Conservation (phyloP, 2,329 filamentous ascomycete genomes). For the Xenosphaeropsis pyriputrescens region DNA sequence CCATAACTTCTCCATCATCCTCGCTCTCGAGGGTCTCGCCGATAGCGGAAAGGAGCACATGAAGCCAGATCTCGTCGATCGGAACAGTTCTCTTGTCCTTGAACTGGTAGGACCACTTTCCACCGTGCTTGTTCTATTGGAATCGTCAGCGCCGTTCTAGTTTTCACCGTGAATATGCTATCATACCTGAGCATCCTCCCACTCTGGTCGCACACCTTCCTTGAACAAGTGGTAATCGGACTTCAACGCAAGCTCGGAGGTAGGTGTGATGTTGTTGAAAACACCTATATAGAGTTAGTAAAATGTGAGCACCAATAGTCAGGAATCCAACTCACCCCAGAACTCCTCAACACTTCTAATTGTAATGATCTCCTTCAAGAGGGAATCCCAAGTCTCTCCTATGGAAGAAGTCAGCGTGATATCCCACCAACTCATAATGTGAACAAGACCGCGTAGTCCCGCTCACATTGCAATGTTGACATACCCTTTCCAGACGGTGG, state of each 20-base stretch:
- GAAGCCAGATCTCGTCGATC: slow-evolving; percentile 91
- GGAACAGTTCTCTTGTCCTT: slow-evolving; percentile 87
- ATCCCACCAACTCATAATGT: slow-evolving; percentile 4
- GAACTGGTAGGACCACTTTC: slow-evolving; percentile 98
- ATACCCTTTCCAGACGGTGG: slow-evolving; percentile 83
- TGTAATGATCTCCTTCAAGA: slow-evolving; percentile 95
- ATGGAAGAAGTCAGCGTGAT: slow-evolving; percentile 22
- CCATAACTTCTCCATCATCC: slow-evolving; percentile 94
- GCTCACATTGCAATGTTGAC: slow-evolving; percentile 1
- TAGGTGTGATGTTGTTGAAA: slow-evolving; percentile 96
- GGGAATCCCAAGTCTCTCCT: slow-evolving; percentile 98
- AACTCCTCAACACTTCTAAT: slow-evolving; percentile 99
- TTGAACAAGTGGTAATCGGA: slow-evolving; percentile 99
- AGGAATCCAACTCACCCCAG: slow-evolving; percentile 92
- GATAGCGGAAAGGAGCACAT: slow-evolving; percentile 92
- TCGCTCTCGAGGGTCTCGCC: slow-evolving; percentile 98
- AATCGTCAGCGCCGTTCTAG: too few relatives aligned
- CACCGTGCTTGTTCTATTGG: slow-evolving; percentile 78
- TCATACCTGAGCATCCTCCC: slow-evolving; percentile 68
- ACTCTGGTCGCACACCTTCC: slow-evolving; percentile 88
- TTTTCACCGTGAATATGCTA: too few relatives aligned
- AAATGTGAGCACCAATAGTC: background rate
- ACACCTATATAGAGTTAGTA: too few relatives aligned
- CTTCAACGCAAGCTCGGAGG: slow-evolving; percentile 90
- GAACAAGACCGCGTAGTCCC: slow-evolving; percentile 3